Percentiles rank a stretch among this genome's conserved stretches.
phyloP scores from a whole-genome alignment of 129 eudicot species.

The Artemisia tridentata region DNA sequence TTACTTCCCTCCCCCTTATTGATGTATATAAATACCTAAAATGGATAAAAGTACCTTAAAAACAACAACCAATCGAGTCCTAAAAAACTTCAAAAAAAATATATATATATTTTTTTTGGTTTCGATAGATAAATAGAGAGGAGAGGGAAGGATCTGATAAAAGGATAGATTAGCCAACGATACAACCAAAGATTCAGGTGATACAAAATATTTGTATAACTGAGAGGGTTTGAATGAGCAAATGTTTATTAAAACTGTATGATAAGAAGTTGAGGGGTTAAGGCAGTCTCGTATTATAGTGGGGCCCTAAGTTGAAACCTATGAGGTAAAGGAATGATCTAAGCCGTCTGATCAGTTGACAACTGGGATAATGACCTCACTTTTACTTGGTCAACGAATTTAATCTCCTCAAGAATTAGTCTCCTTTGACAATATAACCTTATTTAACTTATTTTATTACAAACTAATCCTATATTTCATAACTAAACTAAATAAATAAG shows the following conservation, averaged over 20 bases:
- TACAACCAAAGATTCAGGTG: constrained; percentile 28
- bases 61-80: too few species aligned
- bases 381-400: constrained; percentile 3
- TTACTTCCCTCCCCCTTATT: constrained; percentile 80
- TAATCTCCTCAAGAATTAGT: background rate
- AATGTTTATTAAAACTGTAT: background rate
- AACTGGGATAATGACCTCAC: constrained; percentile 2
- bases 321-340: constrained; percentile 14
- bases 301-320: background rate
- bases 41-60: too few species aligned
- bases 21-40: background rate
- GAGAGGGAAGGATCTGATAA: constrained; percentile 55
- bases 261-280: constrained; percentile 11
- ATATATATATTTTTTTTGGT: background rate
- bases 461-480: too few species aligned
- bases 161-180: constrained; percentile 42
- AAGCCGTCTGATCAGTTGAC: constrained; percentile 21
- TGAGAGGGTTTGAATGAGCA: background rate
- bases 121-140: constrained; percentile 33
- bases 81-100: too few species aligned
- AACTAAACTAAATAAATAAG: too few species aligned
- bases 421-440: background rate
- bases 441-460: too few species aligned
- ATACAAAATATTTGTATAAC: too few species aligned
- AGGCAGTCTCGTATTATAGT: background rate